A percentile compares a stretch with the other conserved stretches of the same genome.
Conservation (phyloP, 257 asterid species). For the Paraleonurus japonicus region DNA sequence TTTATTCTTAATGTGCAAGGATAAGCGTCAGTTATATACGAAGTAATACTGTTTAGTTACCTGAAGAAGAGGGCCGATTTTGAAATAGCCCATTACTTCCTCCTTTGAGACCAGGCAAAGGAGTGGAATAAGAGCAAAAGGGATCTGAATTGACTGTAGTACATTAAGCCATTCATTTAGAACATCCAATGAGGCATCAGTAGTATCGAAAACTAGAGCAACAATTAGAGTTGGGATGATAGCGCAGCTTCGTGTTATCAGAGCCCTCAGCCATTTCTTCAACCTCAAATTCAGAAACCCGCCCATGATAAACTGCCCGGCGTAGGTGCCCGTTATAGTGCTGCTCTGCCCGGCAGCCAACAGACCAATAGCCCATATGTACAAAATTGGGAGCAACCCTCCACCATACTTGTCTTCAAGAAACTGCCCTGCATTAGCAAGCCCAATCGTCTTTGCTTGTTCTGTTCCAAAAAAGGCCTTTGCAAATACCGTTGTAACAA, state of each 20-base stretch:
- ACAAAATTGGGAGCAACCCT: conserved; percentile 62
- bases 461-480: conserved; percentile 74
- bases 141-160: conserved; percentile 78
- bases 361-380: conserved; percentile 79
- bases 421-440: conserved; percentile 70
- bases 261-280: conserved; percentile 76
- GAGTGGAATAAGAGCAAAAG: conserved; percentile 78
- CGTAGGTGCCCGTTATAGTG: conserved; percentile 79
- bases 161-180: conserved; percentile 83
- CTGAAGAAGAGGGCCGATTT: conserved; percentile 62
- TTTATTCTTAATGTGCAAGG: neutral
- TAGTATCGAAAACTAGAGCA: conserved; percentile 66
- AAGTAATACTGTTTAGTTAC: conserved; percentile 23
- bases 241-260: conserved; percentile 75
- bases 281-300: conserved; percentile 63
- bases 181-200: conserved; percentile 64
- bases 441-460: conserved; percentile 62
- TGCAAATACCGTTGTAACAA: conserved; percentile 75
- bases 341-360: conserved; percentile 89
- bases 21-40: too few species aligned
- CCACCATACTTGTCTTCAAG: conserved; percentile 80
- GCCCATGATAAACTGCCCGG: conserved; percentile 84
- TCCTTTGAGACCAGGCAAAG: conserved; percentile 74
- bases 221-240: conserved; percentile 68
- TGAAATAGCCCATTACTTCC: conserved; percentile 81